Percentiles rank a stretch among this genome's conserved stretches.
Conservation (phyloP, 331 rosid genomes). For the Erythrophleum ivorense region DNA sequence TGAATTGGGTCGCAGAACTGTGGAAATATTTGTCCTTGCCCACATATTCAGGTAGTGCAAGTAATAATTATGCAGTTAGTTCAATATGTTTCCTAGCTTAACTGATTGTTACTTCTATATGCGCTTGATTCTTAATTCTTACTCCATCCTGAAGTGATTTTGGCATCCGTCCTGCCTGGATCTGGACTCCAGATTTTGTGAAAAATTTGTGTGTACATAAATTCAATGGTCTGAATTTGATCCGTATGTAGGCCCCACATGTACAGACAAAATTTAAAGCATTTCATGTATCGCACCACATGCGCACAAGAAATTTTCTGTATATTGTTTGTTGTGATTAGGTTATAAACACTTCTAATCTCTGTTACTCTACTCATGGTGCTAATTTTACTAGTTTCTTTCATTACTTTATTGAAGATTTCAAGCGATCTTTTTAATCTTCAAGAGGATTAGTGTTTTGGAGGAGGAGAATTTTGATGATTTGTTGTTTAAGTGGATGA, state of each 20-base stretch:
- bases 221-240: no score
- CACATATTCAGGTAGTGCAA: constrained; percentile 79
- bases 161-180: constrained; percentile 14
- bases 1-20: constrained; percentile 94
- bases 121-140: constrained; percentile 27
- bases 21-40: constrained; percentile 97
- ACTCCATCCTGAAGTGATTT: constrained; percentile 11
- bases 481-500: neutral
- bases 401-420: neutral
- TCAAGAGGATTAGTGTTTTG: constrained; percentile 23
- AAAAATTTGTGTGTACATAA: neutral
- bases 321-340: constrained; percentile 19
- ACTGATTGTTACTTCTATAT: constrained; percentile 15
- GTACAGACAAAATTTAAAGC: no score
- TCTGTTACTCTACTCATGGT: neutral
- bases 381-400: constrained; percentile 7
- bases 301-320: neutral
- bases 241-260: no score
- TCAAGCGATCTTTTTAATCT: neutral
- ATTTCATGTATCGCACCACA: no score
- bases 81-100: constrained; percentile 19
- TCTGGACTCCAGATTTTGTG: constrained; percentile 16
- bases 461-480: constrained; percentile 12
- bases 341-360: neutral
- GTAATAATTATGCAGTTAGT: neutral